phyloP scores from a whole-genome alignment of 805 yeast species.

The Candida krabiensis region DNA sequence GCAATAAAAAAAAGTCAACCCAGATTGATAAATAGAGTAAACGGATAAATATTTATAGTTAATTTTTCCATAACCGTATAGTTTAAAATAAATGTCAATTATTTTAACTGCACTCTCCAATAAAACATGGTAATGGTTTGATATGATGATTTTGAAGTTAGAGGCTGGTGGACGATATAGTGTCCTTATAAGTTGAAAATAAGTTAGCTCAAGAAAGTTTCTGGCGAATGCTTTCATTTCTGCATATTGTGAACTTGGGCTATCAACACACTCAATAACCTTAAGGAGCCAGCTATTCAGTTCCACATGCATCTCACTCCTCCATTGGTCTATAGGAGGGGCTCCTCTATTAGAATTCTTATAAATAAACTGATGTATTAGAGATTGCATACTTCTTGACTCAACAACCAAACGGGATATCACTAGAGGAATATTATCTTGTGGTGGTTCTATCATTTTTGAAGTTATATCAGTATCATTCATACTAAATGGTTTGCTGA shows the following conservation, averaged over 20 bases:
- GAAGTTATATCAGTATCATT: conserved; percentile 33
- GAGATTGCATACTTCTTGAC: conserved; percentile 18
- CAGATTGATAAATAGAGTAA: conserved; percentile 22
- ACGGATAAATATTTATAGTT: conserved; percentile 25
- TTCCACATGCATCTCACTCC: conserved; percentile 17
- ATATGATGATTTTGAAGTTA: conserved; percentile 1
- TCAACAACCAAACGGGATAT: conserved; percentile 16
- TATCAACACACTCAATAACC: conserved; percentile 6
- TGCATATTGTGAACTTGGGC: not conserved
- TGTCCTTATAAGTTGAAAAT: conserved; percentile 18
- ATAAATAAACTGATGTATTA: conserved; percentile 17
- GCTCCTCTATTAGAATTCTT: conserved; percentile 1
- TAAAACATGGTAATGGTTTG: conserved; percentile 12
- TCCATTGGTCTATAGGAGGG: conserved; percentile 4
- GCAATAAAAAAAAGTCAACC: conserved; percentile 18
- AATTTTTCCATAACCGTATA: conserved; percentile 9
- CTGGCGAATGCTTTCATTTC: conserved; percentile 3
- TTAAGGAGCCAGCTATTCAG: conserved; percentile 15
- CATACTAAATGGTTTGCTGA: conserved; percentile 46
- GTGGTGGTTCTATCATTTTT: conserved; percentile 4
- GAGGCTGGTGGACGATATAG: conserved; percentile 18
- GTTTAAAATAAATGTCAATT: conserved; percentile 13
- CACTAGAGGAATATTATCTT: conserved; percentile 3
- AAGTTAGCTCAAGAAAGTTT: conserved; percentile 19
- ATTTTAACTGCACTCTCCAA: conserved; percentile 13